These are phyloP conservation scores for Alternaria brassicicola DNA, from an alignment of 2,329 filamentous ascomycete genomes.

Conservation along the genomic window DNA sequence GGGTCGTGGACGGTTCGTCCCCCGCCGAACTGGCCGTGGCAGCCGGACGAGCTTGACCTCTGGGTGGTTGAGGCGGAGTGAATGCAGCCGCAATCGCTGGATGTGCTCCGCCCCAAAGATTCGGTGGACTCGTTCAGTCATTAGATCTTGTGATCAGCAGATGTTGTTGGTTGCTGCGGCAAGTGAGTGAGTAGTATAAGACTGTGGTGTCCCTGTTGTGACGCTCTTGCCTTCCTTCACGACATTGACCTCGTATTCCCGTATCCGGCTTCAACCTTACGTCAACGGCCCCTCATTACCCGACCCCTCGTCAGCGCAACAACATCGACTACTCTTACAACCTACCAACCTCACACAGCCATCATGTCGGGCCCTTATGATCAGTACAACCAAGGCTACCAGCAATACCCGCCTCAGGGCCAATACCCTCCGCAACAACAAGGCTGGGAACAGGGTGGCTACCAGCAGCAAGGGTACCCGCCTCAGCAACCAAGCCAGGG, in stretches of 20 bases:
- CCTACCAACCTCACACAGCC: conserved; percentile 13
- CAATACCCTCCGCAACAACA: conserved; percentile 40
- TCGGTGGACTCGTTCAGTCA: conserved; percentile 29
- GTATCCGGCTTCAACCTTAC: conserved; percentile 19
- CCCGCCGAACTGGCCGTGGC: conserved; percentile 23
- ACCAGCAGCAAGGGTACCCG: conserved; percentile 39
- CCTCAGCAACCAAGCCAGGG: conserved; percentile 39
- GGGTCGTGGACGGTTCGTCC: conserved; percentile 8
- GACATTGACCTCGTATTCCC: conserved; percentile 4
- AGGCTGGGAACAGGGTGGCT: conserved; percentile 40
- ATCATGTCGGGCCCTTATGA: conserved; percentile 62
- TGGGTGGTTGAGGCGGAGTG: conserved; percentile 42
- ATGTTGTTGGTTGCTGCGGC: conserved; percentile 27
- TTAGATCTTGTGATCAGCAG: conserved; percentile 36
- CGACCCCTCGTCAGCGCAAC: conserved; percentile 17
- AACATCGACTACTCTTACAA: not conserved
- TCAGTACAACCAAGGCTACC: conserved; percentile 48
- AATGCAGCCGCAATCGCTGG: conserved; percentile 35
- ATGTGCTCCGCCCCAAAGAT: conserved; percentile 38
- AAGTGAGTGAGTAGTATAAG: conserved; percentile 24
- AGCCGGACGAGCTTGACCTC: conserved; percentile 23
- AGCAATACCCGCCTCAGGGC: conserved; percentile 46
- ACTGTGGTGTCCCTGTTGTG: conserved; percentile 8
- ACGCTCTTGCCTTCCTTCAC: conserved; percentile 20
- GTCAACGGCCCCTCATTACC: conserved; percentile 21